Percentiles rank a stretch among this genome's conserved stretches.
phyloP scores from a whole-genome alignment of 164 flowering plant species.

The Sextonia rubra region DNA sequence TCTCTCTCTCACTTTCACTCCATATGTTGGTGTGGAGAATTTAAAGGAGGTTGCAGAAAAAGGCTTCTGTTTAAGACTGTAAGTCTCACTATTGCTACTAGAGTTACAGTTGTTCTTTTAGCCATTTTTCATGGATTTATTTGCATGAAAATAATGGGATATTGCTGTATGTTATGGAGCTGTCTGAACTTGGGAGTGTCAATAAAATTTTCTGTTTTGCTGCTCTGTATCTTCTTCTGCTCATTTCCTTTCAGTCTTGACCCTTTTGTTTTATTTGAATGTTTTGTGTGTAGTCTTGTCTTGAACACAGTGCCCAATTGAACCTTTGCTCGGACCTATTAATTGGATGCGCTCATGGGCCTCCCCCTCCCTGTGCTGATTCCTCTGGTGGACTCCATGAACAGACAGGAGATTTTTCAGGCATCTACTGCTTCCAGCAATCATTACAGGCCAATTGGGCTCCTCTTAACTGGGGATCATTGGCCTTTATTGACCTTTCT shows the following conservation, averaged over 20 bases:
- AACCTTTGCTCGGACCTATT: neutral
- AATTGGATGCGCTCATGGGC: neutral
- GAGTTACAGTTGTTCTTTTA: neutral
- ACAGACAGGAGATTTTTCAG: neutral
- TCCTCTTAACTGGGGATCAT: too few relatives aligned
- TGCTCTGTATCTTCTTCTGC: neutral
- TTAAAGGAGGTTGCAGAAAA: constrained; percentile 5
- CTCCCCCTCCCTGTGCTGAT: neutral
- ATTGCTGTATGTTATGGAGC: neutral
- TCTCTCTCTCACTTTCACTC: neutral
- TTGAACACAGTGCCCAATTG: neutral
- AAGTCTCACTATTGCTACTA: neutral
- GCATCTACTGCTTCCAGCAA: neutral
- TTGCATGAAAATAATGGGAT: constrained; percentile 2
- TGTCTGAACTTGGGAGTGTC: constrained; percentile 1
- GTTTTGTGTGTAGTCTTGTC: neutral
- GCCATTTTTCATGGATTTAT: constrained; percentile 4
- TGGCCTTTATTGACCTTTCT: too few relatives aligned
- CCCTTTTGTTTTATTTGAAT: too few relatives aligned
- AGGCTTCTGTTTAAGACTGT: constrained; percentile 5
- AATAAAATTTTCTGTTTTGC: constrained; percentile 1
- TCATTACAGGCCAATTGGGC: neutral
- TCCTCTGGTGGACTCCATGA: neutral
- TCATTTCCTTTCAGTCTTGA: neutral
- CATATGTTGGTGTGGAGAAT: constrained; percentile 14